These are phyloP conservation scores for Trichosporon sp. DNA, from an alignment of 1,284 basidiomycete species.

Conservation along the genomic window DNA sequence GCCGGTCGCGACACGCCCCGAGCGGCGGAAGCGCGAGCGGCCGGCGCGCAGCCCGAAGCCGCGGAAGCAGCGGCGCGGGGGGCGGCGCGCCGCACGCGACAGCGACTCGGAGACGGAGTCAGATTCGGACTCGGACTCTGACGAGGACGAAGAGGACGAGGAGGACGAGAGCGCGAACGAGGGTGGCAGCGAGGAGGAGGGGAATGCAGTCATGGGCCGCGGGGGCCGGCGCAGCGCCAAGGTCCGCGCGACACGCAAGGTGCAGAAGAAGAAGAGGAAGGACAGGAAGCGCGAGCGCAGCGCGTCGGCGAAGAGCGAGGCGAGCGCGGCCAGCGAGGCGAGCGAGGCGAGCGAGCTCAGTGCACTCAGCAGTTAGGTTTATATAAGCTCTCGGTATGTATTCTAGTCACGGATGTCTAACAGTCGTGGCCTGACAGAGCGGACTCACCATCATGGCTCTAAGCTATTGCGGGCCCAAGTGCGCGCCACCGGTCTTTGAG, in stretches of 20 bases:
- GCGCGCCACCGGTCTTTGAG: no score
- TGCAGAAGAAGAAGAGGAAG: neutral
- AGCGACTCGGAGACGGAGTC: slow-evolving; percentile 16
- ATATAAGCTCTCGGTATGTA: neutral
- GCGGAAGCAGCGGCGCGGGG: slow-evolving; percentile 1
- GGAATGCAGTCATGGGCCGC: slow-evolving; percentile 32
- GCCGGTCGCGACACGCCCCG: slow-evolving; percentile 5
- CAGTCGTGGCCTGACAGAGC: no score
- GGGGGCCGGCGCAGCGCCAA: slow-evolving; percentile 43
- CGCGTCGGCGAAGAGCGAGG: neutral
- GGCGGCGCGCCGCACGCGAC: neutral
- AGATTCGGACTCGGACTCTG: slow-evolving; percentile 21
- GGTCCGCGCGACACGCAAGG: slow-evolving; percentile 25
- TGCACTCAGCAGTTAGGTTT: neutral
- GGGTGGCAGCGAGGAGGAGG: slow-evolving; percentile 23
- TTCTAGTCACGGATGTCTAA: neutral
- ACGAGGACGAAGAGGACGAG: slow-evolving; percentile 21
- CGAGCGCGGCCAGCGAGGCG: neutral
- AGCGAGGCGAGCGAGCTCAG: neutral
- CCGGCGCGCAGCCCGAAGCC: neutral
- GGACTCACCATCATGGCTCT: no score
- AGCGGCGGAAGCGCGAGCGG: slow-evolving; percentile 9
- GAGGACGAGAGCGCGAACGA: slow-evolving; percentile 14
- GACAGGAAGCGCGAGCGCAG: neutral
- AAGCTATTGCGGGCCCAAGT: no score